These are phyloP conservation scores for Chaetomiaceae sp. DNA, from an alignment of 2,329 filamentous ascomycete species.

Conservation along the genomic window DNA sequence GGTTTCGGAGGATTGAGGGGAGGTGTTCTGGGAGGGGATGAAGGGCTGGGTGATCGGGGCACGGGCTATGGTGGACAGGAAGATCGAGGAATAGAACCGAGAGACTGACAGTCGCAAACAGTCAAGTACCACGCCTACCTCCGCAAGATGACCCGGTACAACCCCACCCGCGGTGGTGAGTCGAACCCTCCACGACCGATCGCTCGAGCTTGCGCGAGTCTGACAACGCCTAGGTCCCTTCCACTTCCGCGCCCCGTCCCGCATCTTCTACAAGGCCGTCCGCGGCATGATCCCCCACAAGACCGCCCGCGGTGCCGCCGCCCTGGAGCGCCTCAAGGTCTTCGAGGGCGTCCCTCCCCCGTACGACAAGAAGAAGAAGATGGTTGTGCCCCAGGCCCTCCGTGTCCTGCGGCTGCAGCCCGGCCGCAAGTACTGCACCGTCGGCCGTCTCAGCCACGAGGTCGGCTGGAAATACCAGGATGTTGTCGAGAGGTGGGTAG, in stretches of 20 bases:
- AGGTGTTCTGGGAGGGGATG: neutral
- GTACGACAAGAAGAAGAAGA: slow-evolving; percentile 99
- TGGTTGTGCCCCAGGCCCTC: slow-evolving; percentile 97
- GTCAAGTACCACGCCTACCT: slow-evolving; percentile 99
- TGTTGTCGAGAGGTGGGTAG: slow-evolving; percentile 87
- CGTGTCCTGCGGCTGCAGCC: slow-evolving; percentile 95
- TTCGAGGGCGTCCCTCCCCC: slow-evolving; percentile 99
- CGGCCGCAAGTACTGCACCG: slow-evolving; percentile 99
- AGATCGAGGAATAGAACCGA: neutral
- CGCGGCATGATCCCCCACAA: slow-evolving; percentile 99
- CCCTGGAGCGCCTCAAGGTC: slow-evolving; percentile 97
- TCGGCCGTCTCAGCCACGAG: slow-evolving; percentile 95
- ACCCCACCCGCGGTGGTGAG: slow-evolving; percentile 96
- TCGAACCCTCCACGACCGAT: slow-evolving; percentile 27
- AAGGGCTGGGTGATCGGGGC: neutral
- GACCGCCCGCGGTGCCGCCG: slow-evolving; percentile 93
- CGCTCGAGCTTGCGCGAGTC: slow-evolving; percentile 33
- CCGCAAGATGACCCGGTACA: slow-evolving; percentile 99
- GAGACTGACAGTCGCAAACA: slow-evolving; percentile 53
- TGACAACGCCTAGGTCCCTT: slow-evolving; percentile 70
- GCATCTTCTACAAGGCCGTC: slow-evolving; percentile 99
- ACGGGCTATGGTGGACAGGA: neutral
- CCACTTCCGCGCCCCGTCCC: slow-evolving; percentile 98
- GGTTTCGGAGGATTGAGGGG: neutral
- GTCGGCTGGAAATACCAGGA: slow-evolving; percentile 99